A percentile compares a stretch with the other conserved stretches of the same genome.
phyloP scores from a whole-genome alignment of 2,329 filamentous ascomycete species.

The Talaromyces pinophilus region DNA sequence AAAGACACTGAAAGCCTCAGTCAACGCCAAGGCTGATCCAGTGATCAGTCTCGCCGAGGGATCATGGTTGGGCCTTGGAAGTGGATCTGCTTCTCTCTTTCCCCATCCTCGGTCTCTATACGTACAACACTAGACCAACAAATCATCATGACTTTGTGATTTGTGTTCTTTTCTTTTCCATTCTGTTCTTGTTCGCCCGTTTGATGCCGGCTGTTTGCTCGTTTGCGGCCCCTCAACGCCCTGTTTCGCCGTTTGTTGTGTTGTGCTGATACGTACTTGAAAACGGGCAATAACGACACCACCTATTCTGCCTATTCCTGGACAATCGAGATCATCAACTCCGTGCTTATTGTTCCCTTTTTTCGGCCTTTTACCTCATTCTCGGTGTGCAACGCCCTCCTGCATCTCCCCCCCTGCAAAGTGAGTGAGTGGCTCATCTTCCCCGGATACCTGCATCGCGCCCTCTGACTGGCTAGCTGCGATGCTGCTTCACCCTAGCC shows the following conservation, averaged over 20 bases:
- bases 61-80: neutral
- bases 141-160: neutral
- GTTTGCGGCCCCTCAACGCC: neutral
- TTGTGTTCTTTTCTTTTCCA: neutral
- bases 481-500: constrained; percentile 19
- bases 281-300: neutral
- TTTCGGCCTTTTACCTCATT: constrained; percentile 1
- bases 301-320: neutral
- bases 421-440: constrained; percentile 13
- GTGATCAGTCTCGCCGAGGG: neutral
- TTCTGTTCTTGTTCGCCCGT: neutral
- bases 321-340: neutral
- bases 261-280: neutral
- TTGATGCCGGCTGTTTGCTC: neutral
- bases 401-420: constrained; percentile 1
- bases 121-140: neutral
- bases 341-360: neutral
- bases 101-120: neutral
- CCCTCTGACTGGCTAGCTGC: constrained; percentile 13
- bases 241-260: neutral
- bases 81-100: constrained; percentile 15
- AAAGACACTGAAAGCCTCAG: neutral
- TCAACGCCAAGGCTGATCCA: constrained; percentile 10
- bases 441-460: constrained; percentile 23
- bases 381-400: constrained; percentile 17